Evolutionary conservation across 345 rosid species (phyloP).

Genomic region (Lagerstroemia speciosa): DNA sequence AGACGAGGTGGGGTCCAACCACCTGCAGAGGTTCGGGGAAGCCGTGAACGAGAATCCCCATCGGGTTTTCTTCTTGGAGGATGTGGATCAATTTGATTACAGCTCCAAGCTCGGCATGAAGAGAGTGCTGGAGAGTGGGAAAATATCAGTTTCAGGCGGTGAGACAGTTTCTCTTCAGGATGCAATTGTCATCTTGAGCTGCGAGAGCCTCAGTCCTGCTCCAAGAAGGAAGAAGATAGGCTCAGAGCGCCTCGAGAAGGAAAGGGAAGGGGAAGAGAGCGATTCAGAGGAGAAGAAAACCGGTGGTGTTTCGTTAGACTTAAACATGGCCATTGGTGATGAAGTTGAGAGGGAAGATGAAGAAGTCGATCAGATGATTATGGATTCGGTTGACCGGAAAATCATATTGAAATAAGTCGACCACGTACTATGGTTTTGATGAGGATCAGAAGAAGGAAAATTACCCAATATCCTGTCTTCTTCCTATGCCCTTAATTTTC

Average conservation of each 20-base stretch:
- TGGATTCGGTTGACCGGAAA: slow-evolving; percentile 33
- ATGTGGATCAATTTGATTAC: slow-evolving; percentile 28
- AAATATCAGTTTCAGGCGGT: slow-evolving; percentile 25
- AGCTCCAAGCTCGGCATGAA: slow-evolving; percentile 26
- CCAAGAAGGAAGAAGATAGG: slow-evolving; percentile 14
- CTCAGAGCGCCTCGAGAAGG: slow-evolving; percentile 11
- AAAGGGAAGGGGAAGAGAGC: slow-evolving; percentile 4
- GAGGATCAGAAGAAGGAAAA: not conserved
- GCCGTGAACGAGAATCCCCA: slow-evolving; percentile 68
- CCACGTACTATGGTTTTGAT: slow-evolving; percentile 7
- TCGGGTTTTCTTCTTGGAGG: slow-evolving; percentile 56
- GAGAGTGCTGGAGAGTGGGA: slow-evolving; percentile 37
- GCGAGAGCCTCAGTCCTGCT: slow-evolving; percentile 24
- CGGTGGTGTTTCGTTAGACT: slow-evolving; percentile 28
- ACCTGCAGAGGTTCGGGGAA: slow-evolving; percentile 34
- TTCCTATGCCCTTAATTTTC: not conserved
- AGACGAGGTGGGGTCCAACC: slow-evolving; percentile 23
- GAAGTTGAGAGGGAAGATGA: slow-evolving; percentile 19
- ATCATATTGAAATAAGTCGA: slow-evolving; percentile 33
- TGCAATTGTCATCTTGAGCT: slow-evolving; percentile 50
- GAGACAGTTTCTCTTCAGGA: slow-evolving; percentile 42
- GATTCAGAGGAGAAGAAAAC: slow-evolving; percentile 9
- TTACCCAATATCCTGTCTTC: not conserved
- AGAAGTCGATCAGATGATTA: slow-evolving; percentile 19
- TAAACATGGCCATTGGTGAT: slow-evolving; percentile 45